phyloP scores from a whole-genome alignment of 129 eudicot species.

The Escallonia herrerae region DNA sequence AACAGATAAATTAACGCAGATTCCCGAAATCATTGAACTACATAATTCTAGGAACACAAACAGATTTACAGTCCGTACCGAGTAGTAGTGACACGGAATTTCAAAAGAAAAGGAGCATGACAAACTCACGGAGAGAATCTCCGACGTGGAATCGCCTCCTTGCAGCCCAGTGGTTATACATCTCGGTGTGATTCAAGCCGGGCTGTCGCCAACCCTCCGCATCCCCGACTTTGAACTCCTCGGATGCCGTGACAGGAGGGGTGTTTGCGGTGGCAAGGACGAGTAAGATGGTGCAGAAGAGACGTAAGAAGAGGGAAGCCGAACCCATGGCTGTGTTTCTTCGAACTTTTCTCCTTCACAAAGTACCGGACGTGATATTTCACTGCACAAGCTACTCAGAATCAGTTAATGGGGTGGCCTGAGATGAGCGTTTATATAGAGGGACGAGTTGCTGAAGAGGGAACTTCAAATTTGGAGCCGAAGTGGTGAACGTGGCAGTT shows the following conservation, averaged over 20 bases:
- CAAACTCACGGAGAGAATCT: slow-evolving; percentile 41
- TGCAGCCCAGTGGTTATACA: slow-evolving; percentile 33
- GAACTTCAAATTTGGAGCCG: not conserved
- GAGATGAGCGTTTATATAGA: no score
- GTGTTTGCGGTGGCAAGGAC: not conserved
- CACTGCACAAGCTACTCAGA: not conserved
- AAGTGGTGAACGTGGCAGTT: not conserved
- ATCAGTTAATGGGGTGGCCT: no score
- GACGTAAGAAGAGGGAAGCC: not conserved
- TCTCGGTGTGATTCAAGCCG: slow-evolving; percentile 13
- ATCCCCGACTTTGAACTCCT: slow-evolving; percentile 45
- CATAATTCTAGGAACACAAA: no score
- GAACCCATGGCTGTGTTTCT: slow-evolving; percentile 2
- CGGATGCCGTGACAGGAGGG: slow-evolving; percentile 12
- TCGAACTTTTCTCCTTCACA: not conserved
- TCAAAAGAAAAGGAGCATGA: not conserved
- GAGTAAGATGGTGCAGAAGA: slow-evolving; percentile 9
- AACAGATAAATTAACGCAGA: no score
- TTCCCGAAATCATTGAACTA: no score
- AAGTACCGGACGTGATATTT: not conserved
- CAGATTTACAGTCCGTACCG: not conserved
- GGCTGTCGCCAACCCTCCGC: slow-evolving; percentile 35
- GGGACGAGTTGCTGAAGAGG: not conserved
- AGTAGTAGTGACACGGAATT: not conserved
- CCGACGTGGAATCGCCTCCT: slow-evolving; percentile 29